Base-by-base conservation (phyloP, 2,329 filamentous ascomycete genomes). In the Stemphylium vesicarium region DNA sequence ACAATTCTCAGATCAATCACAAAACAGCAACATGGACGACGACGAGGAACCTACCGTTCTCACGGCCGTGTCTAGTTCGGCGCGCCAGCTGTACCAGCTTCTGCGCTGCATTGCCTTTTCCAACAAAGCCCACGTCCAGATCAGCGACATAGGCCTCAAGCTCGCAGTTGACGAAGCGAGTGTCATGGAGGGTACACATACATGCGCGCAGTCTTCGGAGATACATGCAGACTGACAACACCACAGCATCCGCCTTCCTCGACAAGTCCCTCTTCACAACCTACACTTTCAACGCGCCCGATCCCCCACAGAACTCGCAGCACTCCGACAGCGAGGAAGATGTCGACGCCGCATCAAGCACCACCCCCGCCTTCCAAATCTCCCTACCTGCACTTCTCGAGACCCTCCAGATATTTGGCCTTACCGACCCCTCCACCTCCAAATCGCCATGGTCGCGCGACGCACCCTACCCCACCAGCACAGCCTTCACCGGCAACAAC, bases 381-480 rank as follows among this genome's bases (percentile, higher is more conserved):
- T 95, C 92, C 2, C 84, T 99, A 8, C 83, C 88, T 4, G 91
- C 94, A 15, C 84, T 99, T 3, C 85, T 99, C 48, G 95, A 98
- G 78, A 96, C 94, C 0, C 83, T 99, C 7, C 94, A 97, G 70
- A 98, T 99, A 44, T 96, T 99, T 69, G 92, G 92, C 44, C 85
- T 93, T 43, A 79, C 77, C 18, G 79, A 80, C 54, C 77, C 79
- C 10, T 66, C 63, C 50, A 76, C 63, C 57, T 68, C 52, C 53
- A 75, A 62, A 62, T 73, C 65, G 52, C 69, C 56, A 65, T 77
- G 69, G 77, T 76, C 64, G 45, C 76, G 58, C 72, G 77, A 70
- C 63, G 78, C 60, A 63, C 77, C 71, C 53, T 78, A 64, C 66
- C 77, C 71, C 82, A 86, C 75, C 80, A 86, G 50, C 78, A 89